Evolutionary conservation across 2,329 filamentous ascomycete genomes (phyloP).

Genomic region (Ophiostoma triangulosporum): DNA sequence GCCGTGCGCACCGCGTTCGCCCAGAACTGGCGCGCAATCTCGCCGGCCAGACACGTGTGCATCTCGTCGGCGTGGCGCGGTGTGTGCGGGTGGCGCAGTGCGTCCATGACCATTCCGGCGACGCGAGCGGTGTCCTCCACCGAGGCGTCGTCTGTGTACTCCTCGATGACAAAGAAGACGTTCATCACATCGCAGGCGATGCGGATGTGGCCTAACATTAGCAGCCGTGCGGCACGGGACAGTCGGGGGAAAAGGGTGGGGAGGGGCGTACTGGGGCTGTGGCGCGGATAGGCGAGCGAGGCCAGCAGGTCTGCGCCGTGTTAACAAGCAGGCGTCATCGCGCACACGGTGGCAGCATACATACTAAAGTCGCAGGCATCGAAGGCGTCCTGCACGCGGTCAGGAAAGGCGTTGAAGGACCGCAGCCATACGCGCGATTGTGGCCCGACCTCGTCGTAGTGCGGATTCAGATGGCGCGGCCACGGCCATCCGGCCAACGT

Average conservation of each 20-base stretch:
- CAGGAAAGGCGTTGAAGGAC: conserved; percentile 13
- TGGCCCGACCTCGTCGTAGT: conserved; percentile 1
- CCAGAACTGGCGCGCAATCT: conserved; percentile 19
- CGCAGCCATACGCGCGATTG: conserved; percentile 12
- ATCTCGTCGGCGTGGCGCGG: conserved; percentile 8
- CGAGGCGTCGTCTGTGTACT: conserved; percentile 13
- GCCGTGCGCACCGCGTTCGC: conserved; percentile 10
- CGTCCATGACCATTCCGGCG: conserved; percentile 13
- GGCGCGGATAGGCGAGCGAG: background rate
- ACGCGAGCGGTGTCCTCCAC: conserved; percentile 7
- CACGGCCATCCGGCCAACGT: conserved; percentile 12
- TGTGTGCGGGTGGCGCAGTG: conserved; percentile 12
- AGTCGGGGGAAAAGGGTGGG: background rate
- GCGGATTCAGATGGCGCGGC: conserved; percentile 13
- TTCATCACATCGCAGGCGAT: conserved; percentile 17
- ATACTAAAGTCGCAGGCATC: conserved; percentile 13
- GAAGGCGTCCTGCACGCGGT: conserved; percentile 12
- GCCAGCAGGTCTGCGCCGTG: conserved; percentile 9
- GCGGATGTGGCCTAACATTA: conserved; percentile 9
- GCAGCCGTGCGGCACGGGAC: background rate
- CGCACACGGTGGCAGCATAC: background rate
- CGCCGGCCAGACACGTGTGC: conserved; percentile 14
- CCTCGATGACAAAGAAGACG: conserved; percentile 18
- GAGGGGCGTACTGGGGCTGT: background rate
- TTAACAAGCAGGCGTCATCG: background rate